Evolutionary conservation across 352 stramenopile species (phyloP), one percentile per base, ranked within the genome.

Genomic region (Phytopythium boreale): DNA sequence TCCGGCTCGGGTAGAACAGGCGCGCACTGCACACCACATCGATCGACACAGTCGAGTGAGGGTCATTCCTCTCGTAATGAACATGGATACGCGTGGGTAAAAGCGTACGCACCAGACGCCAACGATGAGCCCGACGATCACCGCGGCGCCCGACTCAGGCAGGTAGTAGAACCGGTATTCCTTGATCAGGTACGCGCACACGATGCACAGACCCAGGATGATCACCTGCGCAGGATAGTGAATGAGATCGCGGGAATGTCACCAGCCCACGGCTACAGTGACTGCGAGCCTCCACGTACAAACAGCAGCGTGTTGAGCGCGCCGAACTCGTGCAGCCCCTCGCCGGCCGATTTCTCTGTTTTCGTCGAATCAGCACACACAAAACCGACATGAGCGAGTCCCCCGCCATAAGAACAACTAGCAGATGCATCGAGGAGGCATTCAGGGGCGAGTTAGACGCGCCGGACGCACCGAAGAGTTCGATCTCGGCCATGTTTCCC

Each of bases 161-260:
- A 98, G 66, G 68, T 96, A 96, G 62, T 95, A 96, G 67, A 97
- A 96, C 34, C 77, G 75, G 69, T 96, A 92, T 71, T 96, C 79
- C 63, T 96, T 93, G 75, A 97, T 94, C 59, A 98, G 62, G 67
- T 97, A 97, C 43, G 88, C 90, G 67, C 75, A 90, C 51, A 97
- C 79, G 59, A 97, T 95, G 84, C 89, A 97, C 15, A 97, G 69
- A 19, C 86, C 86, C 15, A 98, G 73, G 51, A 98, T 82, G 56
- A 95, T 80, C 51, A 97, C 79, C 77, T 90, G 63, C 24, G 20
- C 47, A 24, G 41, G 8, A 36, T 8, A 36, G 3, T 8, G 31
- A 36, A 8, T 36, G 31, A 36, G 31, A 36, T 36, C 31, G 8
- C 31, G 31, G 31, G 4, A 36, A 36, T 36, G 31, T 3, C 8